Conservation (phyloP, 768 basidiomycete species). For the Tremella mesenterica region DNA sequence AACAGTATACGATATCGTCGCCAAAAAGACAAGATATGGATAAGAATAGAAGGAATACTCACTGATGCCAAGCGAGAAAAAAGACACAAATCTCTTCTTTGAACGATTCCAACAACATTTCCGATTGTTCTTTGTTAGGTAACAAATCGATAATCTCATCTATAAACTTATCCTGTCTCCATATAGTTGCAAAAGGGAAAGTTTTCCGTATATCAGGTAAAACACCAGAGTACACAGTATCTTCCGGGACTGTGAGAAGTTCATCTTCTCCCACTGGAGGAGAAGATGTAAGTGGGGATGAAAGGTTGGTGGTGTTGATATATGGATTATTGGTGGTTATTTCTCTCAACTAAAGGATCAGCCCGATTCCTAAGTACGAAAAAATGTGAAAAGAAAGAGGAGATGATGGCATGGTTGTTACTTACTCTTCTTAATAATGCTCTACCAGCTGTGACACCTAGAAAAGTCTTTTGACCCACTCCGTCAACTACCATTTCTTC, state of each 20-base stretch:
- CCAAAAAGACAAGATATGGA: too few species aligned
- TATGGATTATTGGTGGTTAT: too few species aligned
- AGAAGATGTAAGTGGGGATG: slow-evolving; percentile 15
- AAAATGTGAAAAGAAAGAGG: background rate
- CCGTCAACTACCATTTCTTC: slow-evolving; percentile 34
- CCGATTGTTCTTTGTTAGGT: slow-evolving; percentile 34
- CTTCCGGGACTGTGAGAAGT: slow-evolving; percentile 31
- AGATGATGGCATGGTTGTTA: background rate
- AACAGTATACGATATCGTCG: too few species aligned
- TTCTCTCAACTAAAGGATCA: too few species aligned
- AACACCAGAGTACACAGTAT: slow-evolving; percentile 36
- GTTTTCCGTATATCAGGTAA: slow-evolving; percentile 43
- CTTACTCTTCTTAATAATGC: slow-evolving; percentile 38
- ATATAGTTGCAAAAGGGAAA: slow-evolving; percentile 44
- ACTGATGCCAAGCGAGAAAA: slow-evolving; percentile 40
- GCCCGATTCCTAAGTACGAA: background rate
- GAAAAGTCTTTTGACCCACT: slow-evolving; percentile 27
- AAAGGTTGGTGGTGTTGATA: too few species aligned
- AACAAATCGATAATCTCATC: slow-evolving; percentile 41
- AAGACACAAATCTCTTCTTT: slow-evolving; percentile 34
- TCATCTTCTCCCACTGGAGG: slow-evolving; percentile 13
- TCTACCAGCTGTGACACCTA: slow-evolving; percentile 31
- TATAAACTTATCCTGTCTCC: slow-evolving; percentile 43
- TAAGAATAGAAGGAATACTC: background rate
- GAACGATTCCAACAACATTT: slow-evolving; percentile 33